These are phyloP conservation scores for Yamadazyma blattariae DNA, from an alignment of 1,139 yeast genomes.

Conservation along the genomic window DNA sequence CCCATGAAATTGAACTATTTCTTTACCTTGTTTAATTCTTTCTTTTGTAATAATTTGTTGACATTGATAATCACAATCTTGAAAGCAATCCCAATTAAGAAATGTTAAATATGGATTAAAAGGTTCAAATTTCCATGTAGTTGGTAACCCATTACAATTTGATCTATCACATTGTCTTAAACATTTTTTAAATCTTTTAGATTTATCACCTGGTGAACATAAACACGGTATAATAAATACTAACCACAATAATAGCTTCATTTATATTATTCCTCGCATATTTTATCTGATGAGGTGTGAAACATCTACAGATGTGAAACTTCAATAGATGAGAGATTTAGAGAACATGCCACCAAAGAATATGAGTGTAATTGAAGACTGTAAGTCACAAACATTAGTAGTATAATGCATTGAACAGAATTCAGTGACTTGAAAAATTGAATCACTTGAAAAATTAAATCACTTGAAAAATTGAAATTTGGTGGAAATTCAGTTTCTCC, in stretches of 20 bases:
- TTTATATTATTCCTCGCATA: too few species aligned
- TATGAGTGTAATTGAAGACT: too few species aligned
- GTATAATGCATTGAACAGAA: too few species aligned
- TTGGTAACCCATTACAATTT: constrained; percentile 10
- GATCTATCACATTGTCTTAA: constrained; percentile 53
- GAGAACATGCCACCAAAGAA: background rate
- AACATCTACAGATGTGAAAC: too few species aligned
- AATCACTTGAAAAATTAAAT: too few species aligned
- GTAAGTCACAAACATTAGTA: too few species aligned
- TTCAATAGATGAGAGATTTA: too few species aligned
- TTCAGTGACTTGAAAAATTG: too few species aligned
- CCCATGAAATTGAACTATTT: constrained; percentile 85
- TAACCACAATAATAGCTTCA: constrained; percentile 1
- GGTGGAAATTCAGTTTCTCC: too few species aligned
- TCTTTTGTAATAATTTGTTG: constrained; percentile 67
- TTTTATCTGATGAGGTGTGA: too few species aligned
- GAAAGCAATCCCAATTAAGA: constrained; percentile 74
- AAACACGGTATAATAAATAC: background rate
- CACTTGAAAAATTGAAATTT: too few species aligned
- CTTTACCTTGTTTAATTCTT: constrained; percentile 42
- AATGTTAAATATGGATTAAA: constrained; percentile 39
- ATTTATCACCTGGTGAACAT: constrained; percentile 78
- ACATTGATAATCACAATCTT: constrained; percentile 90
- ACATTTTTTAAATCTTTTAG: constrained; percentile 69
- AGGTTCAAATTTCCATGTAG: constrained; percentile 23